Evolutionary conservation across 164 flowering plant species (phyloP).

Genomic region (Warburgia ugandensis): DNA sequence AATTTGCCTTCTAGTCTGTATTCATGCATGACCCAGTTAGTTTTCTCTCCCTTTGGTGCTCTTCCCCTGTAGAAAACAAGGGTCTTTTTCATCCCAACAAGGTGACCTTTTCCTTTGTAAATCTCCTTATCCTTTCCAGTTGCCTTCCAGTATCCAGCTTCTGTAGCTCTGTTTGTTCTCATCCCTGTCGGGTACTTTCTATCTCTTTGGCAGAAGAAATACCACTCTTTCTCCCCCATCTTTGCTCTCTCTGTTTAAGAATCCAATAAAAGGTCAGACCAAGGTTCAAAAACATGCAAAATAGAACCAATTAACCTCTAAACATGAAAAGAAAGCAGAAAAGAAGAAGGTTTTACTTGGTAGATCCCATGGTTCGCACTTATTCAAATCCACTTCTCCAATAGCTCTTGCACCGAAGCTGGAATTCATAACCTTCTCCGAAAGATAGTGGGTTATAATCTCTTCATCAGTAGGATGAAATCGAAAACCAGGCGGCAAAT

Average conservation of each 20-base stretch:
- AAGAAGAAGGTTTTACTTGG: conserved; percentile 26
- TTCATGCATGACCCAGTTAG: conserved; percentile 65
- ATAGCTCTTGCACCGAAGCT: conserved; percentile 35
- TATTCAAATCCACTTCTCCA: conserved; percentile 49
- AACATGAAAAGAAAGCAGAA: background rate
- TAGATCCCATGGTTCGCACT: conserved; percentile 60
- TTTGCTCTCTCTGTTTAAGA: conserved; percentile 47
- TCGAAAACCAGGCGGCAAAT: conserved; percentile 58
- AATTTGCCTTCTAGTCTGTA: conserved; percentile 43
- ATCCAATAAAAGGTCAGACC: background rate
- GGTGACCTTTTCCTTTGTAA: conserved; percentile 31
- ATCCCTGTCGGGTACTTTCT: conserved; percentile 59
- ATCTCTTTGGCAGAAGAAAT: conserved; percentile 48
- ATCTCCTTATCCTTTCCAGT: conserved; percentile 64
- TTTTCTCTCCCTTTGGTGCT: conserved; percentile 60
- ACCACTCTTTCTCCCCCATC: conserved; percentile 68
- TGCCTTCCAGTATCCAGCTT: conserved; percentile 61
- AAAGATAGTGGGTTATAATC: conserved; percentile 38
- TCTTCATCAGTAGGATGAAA: conserved; percentile 67
- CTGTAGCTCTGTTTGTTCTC: conserved; percentile 60
- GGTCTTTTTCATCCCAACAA: conserved; percentile 64
- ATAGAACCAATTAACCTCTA: background rate
- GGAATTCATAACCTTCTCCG: conserved; percentile 29
- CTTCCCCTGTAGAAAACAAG: conserved; percentile 59
- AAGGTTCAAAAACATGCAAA: background rate